These are phyloP conservation scores for Fusarium bactridioides DNA, from an alignment of 2,329 filamentous ascomycete species.

Conservation along the genomic window DNA sequence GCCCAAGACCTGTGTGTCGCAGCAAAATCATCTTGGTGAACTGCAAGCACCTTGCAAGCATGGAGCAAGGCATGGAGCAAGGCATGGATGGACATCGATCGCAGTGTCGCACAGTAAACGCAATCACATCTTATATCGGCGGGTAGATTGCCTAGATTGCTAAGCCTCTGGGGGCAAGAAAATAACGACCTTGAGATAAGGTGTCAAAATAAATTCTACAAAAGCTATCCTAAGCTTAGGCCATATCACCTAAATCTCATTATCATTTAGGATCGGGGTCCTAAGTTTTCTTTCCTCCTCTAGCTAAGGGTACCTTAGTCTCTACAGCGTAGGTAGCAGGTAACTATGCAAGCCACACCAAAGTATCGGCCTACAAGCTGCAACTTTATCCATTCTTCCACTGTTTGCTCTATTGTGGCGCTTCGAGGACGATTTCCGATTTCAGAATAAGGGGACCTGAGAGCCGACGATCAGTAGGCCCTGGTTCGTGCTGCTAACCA, in stretches of 20 bases:
- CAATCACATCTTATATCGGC: slow-evolving; percentile 16
- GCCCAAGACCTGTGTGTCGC: background rate
- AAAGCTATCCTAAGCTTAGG: too few species aligned
- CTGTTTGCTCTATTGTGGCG: slow-evolving; percentile 6
- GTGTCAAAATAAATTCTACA: too few species aligned
- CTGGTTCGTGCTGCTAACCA: background rate
- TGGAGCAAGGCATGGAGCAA: background rate
- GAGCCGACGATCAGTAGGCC: background rate
- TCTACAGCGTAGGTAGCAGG: background rate
- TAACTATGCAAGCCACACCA: background rate
- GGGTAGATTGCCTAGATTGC: background rate
- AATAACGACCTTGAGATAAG: too few species aligned
- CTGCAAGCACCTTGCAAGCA: slow-evolving; percentile 28
- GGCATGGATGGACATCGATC: background rate
- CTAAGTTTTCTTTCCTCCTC: too few species aligned
- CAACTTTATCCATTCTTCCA: slow-evolving; percentile 9
- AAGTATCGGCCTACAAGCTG: slow-evolving; percentile 5
- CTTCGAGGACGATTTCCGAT: background rate
- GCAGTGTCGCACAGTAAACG: background rate
- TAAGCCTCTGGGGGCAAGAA: background rate
- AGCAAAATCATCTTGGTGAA: background rate
- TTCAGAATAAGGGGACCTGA: background rate
- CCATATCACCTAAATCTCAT: too few species aligned
- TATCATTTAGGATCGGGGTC: too few species aligned
- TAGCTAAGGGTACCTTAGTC: background rate